phyloP scores from a whole-genome alignment of 202 grass and related monocot genomes.

The Musa balbisiana region DNA sequence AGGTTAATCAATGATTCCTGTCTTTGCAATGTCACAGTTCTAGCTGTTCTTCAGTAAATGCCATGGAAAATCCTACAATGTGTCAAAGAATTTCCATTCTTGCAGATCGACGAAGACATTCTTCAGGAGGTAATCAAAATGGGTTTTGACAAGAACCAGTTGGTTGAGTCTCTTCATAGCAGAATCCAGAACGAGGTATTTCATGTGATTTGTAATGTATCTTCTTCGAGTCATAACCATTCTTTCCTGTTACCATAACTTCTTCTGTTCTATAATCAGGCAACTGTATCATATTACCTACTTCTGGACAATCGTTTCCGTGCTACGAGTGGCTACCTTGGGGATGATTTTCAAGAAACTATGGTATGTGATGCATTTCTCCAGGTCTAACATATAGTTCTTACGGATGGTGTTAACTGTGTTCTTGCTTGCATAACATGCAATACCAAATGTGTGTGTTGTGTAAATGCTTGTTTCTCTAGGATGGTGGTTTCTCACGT shows the following conservation, averaged over 20 bases:
- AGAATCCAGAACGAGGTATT: slow-evolving; percentile 85
- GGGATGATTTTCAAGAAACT: slow-evolving; percentile 70
- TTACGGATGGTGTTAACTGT: background rate
- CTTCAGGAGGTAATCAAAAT: slow-evolving; percentile 64
- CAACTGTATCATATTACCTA: slow-evolving; percentile 92
- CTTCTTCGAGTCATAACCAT: slow-evolving; percentile 7
- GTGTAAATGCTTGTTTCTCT: slow-evolving; percentile 21
- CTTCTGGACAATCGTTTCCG: slow-evolving; percentile 87
- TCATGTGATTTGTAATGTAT: slow-evolving; percentile 8
- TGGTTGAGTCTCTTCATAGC: slow-evolving; percentile 67
- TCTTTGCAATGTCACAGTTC: background rate
- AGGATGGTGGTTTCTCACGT: slow-evolving; percentile 36
- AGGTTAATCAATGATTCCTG: background rate
- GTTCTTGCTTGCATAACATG: slow-evolving; percentile 3
- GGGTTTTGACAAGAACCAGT: slow-evolving; percentile 76
- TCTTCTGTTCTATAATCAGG: slow-evolving; percentile 35
- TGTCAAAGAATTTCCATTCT: slow-evolving; percentile 19
- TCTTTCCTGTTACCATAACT: slow-evolving; percentile 19
- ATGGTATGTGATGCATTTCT: slow-evolving; percentile 36
- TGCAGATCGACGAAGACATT: slow-evolving; percentile 89
- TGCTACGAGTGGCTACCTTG: slow-evolving; percentile 65
- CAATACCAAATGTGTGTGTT: background rate
- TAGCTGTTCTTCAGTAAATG: background rate
- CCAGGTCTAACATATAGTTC: background rate
- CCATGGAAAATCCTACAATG: background rate